Base-by-base conservation (phyloP, 495 filamentous ascomycete genomes). In the Trichoderma erinaceum region DNA sequence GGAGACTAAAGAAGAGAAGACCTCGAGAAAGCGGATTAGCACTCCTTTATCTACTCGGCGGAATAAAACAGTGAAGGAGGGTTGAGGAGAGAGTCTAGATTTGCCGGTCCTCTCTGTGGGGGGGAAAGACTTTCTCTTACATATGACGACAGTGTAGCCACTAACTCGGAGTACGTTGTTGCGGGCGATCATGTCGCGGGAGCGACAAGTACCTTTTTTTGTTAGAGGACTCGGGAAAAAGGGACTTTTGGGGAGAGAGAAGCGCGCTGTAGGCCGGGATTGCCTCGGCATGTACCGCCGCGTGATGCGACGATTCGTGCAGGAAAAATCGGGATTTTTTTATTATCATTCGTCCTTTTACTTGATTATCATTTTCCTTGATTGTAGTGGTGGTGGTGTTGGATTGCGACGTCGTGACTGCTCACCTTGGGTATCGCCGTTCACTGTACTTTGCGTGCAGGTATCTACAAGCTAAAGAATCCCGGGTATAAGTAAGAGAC, bases 111-210 rank as follows among this genome's bases (percentile, higher is more conserved):
- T 38, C 35, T 6, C 25, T 29, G 56, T 61, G 56, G 56, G 56
- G 56, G 18, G 21, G 50, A 56, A 56, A 29, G 29, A 29, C 29
- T 25, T n/a, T 29, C 56, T 61, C 27, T 61, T 61, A 61, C 56
- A 61, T 61, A 61, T 61, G 56, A 61, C 56, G 56, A 61, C 56
- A 61, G 56, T 13, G 56, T 2, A 61, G 56, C 50, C 44, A 48
- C 44, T 48, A 48, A 16, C 10, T 15, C 48, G 48, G 48, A 52
- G 48, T 52, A 52, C 48, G 21, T 52, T 10, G 4, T 38, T 7
- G 8, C 8, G 35, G 35, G 35, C 5, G 35, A 38, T 38, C 35
- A 10, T 10, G 29, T 38, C 5, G 35, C 3, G 8, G 35, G 8
- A 38, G 35, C 5, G 35, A 38, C 35, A 38, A 38, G 35, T 38